These are phyloP conservation scores for Penicillium palitans DNA, from an alignment of 2,329 filamentous ascomycete species.

Conservation along the genomic window DNA sequence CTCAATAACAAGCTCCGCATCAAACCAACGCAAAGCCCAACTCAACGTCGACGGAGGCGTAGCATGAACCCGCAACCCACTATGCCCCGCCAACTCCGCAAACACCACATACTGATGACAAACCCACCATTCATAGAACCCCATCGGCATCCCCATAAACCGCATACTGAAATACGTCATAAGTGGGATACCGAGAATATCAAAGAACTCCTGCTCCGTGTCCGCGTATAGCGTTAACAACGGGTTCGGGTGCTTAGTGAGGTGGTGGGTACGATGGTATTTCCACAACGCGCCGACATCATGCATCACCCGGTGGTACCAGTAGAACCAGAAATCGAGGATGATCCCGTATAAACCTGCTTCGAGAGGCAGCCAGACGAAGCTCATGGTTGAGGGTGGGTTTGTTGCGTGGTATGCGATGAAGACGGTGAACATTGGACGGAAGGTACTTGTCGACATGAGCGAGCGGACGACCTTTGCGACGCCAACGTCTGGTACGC, in stretches of 20 bases:
- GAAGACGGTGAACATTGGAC: slow-evolving; percentile 27
- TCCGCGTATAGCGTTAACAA: too few relatives aligned
- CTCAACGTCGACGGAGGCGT: slow-evolving; percentile 24
- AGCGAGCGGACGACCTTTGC: slow-evolving; percentile 27
- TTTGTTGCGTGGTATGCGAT: slow-evolving; percentile 21
- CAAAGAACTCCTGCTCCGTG: too few relatives aligned
- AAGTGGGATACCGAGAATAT: too few relatives aligned
- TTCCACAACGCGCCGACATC: slow-evolving; percentile 11
- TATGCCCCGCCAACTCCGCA: slow-evolving; percentile 29
- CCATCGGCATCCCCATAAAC: too few relatives aligned
- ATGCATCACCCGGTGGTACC: slow-evolving; percentile 31
- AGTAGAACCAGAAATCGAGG: slow-evolving; percentile 34
- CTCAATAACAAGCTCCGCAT: slow-evolving; percentile 29
- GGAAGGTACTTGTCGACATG: slow-evolving; percentile 22
- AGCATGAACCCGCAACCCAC: slow-evolving; percentile 26
- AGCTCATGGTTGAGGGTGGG: slow-evolving; percentile 21
- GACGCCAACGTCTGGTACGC: slow-evolving; percentile 29
- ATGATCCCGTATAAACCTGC: slow-evolving; percentile 27
- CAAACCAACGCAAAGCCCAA: slow-evolving; percentile 22
- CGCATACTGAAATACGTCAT: too few relatives aligned
- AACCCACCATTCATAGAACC: slow-evolving; percentile 22
- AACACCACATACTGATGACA: slow-evolving; percentile 30
- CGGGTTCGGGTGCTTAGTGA: too few relatives aligned
- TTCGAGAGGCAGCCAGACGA: slow-evolving; percentile 26
- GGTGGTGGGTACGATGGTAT: too few relatives aligned